Evolutionary conservation across 73 alveolate genomes (phyloP), one percentile per base, ranked within the genome.

Genomic region (Urostyla sp.): DNA sequence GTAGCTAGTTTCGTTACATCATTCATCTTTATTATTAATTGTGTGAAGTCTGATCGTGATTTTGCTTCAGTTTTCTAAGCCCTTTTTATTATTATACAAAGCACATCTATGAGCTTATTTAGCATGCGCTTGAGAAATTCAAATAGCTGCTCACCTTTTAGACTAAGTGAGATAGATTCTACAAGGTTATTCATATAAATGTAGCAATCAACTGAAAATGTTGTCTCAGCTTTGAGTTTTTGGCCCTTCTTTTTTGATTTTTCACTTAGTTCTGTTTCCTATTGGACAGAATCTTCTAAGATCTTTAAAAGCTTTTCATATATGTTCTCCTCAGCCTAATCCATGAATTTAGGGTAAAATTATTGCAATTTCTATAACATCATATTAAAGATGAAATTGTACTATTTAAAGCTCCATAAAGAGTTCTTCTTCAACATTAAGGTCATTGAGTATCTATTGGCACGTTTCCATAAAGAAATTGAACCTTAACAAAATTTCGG

Each of bases 271-370:
- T 45, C 30, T 27, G n/a, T 49, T 69, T 69, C 83, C 31, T 69
- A 23, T 20, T 7, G 34, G 21, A 46, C 49, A 18, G 34, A 23
- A 20, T 69, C 83, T 16, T 69, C 83, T 48, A 69, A 49, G 3
- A 69, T 49, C 30, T 69, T 8, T 31, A 46, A 30, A 56, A 69
- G 40, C 15, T 59, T 11, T 23, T 69, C 83, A 46, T 48, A 49
- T 24, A 69, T 37, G 20, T 48, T 69, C 16, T 69, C 69, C 53
- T 69, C 83, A 11, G 83, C 83, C 27, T 69, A 69, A 37, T 69
- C 83, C 83, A 69, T 69, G 30, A 46, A 69, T 49, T 30, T 69
- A 37, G 83, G 83, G 31, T 69, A 69, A 32, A 48, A 69, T 37
- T 69, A 67, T 49, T 69, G 72, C 20, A 69, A n/a, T 69, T 69